A percentile compares a stretch with the other conserved stretches of the same genome.
Evolutionary conservation across 331 rosid species (phyloP).

Genomic region (Telfairia occidentalis): DNA sequence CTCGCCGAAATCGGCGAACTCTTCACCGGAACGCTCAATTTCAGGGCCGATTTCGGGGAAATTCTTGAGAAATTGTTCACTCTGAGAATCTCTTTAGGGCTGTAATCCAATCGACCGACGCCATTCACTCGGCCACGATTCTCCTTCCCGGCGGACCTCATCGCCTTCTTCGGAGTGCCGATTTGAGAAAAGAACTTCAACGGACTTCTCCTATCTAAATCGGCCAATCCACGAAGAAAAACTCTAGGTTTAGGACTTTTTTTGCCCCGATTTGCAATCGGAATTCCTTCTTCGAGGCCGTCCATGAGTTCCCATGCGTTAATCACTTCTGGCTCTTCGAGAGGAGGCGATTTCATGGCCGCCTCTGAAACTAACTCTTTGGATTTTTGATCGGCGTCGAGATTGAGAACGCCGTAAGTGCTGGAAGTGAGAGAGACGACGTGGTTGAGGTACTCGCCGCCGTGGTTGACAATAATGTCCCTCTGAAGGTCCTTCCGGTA

Average conservation of each 20-base stretch:
- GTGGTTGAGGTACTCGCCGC: slow-evolving; percentile 43
- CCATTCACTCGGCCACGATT: slow-evolving; percentile 34
- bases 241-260: slow-evolving; percentile 55
- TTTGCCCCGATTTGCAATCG: slow-evolving; percentile 35
- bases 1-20: slow-evolving; percentile 37
- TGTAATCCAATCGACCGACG: slow-evolving; percentile 41
- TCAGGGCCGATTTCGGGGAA: slow-evolving; percentile 26
- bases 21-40: slow-evolving; percentile 29
- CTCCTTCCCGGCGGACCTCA: slow-evolving; percentile 53
- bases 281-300: slow-evolving; percentile 67
- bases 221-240: slow-evolving; percentile 55
- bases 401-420: slow-evolving; percentile 71
- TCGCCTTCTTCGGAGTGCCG: slow-evolving; percentile 55
- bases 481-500: slow-evolving; percentile 40
- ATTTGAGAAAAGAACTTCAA: slow-evolving; percentile 56
- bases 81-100: slow-evolving; percentile 43
- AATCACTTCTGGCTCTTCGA: slow-evolving; percentile 47
- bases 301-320: slow-evolving; percentile 98
- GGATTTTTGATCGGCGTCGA: slow-evolving; percentile 30
- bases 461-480: slow-evolving; percentile 37
- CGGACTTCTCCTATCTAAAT: slow-evolving; percentile 47
- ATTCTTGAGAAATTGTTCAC: slow-evolving; percentile 25
- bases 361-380: slow-evolving; percentile 23
- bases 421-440: slow-evolving; percentile 83
- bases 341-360: slow-evolving; percentile 20